Evolutionary conservation across 2,329 filamentous ascomycete species (phyloP).

Genomic region (Drechslera avenae): DNA sequence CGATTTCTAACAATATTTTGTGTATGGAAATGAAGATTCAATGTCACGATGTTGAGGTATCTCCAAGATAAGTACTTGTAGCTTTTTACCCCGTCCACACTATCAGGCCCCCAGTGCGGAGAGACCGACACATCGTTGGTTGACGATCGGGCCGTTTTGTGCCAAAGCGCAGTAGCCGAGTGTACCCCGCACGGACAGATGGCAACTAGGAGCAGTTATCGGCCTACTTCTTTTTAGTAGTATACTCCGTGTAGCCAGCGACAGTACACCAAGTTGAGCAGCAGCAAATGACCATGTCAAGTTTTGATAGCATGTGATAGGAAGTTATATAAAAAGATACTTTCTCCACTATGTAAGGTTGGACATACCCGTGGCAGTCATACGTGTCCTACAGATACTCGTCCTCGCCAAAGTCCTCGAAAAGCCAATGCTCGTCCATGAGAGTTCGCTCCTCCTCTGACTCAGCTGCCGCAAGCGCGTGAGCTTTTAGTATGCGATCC

Average conservation of each 20-base stretch:
- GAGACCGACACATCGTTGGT: not conserved
- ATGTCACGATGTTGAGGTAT: not conserved
- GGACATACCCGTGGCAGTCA: too few relatives aligned
- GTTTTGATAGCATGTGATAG: too few relatives aligned
- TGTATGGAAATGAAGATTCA: not conserved
- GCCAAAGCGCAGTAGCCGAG: not conserved
- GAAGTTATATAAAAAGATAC: too few relatives aligned
- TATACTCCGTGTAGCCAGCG: too few relatives aligned
- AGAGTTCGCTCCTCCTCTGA: slow-evolving; percentile 21
- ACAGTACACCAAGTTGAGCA: too few relatives aligned
- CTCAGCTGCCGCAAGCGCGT: slow-evolving; percentile 31
- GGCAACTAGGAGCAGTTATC: too few relatives aligned
- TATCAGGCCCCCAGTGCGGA: not conserved
- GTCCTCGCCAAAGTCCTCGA: slow-evolving; percentile 43
- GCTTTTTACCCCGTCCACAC: not conserved
- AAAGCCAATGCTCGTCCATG: slow-evolving; percentile 33
- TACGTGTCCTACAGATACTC: slow-evolving; percentile 16
- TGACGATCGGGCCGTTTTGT: not conserved
- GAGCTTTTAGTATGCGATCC: slow-evolving; percentile 24
- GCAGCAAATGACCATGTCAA: too few relatives aligned
- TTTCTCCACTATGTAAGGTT: too few relatives aligned
- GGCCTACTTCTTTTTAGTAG: too few relatives aligned
- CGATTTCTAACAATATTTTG: not conserved
- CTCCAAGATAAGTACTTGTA: not conserved
- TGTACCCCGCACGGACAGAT: not conserved